These are phyloP conservation scores for Emericellopsis atlantica DNA, from an alignment of 2,329 filamentous ascomycete species.

Conservation along the genomic window DNA sequence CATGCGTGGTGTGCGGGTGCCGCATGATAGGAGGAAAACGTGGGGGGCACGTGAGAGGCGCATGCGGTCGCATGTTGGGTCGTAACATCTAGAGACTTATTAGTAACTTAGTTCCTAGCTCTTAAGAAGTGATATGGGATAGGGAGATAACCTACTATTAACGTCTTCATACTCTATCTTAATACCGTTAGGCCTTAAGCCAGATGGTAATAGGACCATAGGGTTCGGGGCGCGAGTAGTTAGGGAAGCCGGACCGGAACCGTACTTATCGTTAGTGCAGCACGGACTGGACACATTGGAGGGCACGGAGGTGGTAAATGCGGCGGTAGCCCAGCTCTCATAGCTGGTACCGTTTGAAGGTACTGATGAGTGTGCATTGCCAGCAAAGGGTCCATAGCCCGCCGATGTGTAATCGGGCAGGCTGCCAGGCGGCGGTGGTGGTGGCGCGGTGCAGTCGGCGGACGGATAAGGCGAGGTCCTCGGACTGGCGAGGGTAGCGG, in stretches of 20 bases:
- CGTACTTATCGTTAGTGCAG: constrained; percentile 37
- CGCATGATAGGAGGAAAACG: no score
- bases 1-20: no score
- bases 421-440: constrained; percentile 5
- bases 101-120: no score
- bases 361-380: constrained; percentile 16
- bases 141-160: constrained; percentile 7
- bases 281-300: constrained; percentile 39
- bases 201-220: constrained; percentile 22
- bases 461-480: constrained; percentile 30
- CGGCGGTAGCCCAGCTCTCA: constrained; percentile 30
- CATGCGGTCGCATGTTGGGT: no score
- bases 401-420: constrained; percentile 28
- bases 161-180: constrained; percentile 27
- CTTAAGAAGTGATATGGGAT: no score
- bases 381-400: constrained; percentile 16
- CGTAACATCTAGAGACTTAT: no score
- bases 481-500: constrained; percentile 28
- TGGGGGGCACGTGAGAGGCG: no score
- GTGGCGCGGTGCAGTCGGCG: constrained; percentile 22
- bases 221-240: constrained; percentile 33
- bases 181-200: constrained; percentile 16
- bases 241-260: constrained; percentile 25
- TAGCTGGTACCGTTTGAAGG: constrained; percentile 29
- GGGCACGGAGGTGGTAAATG: constrained; percentile 27